Base-by-base conservation (phyloP, 139 green algal species). In the Chlamydomonas sphaeroides region DNA sequence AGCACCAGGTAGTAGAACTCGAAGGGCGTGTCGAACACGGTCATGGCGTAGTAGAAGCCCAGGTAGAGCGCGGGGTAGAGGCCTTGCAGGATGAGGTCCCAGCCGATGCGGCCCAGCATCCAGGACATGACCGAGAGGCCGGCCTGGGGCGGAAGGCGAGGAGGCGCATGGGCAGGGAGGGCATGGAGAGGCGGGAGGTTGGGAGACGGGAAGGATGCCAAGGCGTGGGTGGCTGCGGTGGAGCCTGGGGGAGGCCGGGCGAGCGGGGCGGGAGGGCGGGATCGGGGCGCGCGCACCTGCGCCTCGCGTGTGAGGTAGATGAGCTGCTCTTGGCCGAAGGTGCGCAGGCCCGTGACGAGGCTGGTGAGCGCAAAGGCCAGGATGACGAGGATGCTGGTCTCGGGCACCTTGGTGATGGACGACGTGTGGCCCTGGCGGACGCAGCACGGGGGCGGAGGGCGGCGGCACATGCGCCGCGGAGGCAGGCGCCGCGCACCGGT, bases 41-140 rank as follows among this genome's bases (percentile, higher is more conserved):
- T 84, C 63, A 84, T 76, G 33, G 65, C 63, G 65, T 75, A 84
- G 65, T 84, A 84, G 77, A 74, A 84, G 45, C 45, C 63, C 63
- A 84, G 63, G 77, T 72, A 84, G 8, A 84, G 30, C 7, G 77
- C 77, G 33, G 77, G 77, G 63, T 66, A 67, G 20, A 84, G 39
- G 32, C 56, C 74, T 53, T 82, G 74, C 71, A 75, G 45, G 25
- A 84, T 56, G 63, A 65, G 26, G 77, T 84, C 77, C 77, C 77
- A 84, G 36, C 42, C 38, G 8, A 84, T 84, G 63, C 65, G 63
- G 10, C 77, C 77, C 63, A 74, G 33, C 63, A 84, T 75, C 51
- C 57, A 84, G 10, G 77, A 68, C 65, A 65, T 36, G 14, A 68
- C 57, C 45, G 17, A 38, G 26, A 84, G 77, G 25, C 77, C 77